Percentiles rank a stretch among this genome's conserved stretches.
These are phyloP conservation scores for Eucalyptus polybractea DNA, from an alignment of 345 rosid genomes.

Conservation along the genomic window DNA sequence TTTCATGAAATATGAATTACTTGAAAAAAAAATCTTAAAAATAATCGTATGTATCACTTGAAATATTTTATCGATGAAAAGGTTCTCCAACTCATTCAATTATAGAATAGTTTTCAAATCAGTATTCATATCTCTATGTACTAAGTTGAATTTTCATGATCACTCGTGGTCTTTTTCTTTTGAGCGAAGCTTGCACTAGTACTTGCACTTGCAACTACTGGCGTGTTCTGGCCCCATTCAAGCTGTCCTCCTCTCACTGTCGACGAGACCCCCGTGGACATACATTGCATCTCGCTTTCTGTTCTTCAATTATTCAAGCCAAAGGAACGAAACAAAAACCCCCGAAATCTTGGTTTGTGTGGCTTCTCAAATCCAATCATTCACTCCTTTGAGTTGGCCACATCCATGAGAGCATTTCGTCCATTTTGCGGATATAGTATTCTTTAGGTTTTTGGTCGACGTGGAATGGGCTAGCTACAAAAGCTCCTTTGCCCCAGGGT, in stretches of 20 bases:
- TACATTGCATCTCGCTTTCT: slow-evolving; percentile 44
- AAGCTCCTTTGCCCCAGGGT: neutral
- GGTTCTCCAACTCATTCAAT: neutral
- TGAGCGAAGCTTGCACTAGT: slow-evolving; percentile 8
- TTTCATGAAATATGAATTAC: rapidly evolving
- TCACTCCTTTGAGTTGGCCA: slow-evolving; percentile 32
- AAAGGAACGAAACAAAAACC: neutral
- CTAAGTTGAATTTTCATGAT: neutral
- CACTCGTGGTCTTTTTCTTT: slow-evolving; percentile 2
- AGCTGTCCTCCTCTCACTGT: slow-evolving; percentile 34
- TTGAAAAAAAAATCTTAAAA: neutral
- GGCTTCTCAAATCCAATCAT: slow-evolving; percentile 23
- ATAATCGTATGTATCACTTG: rapidly evolving
- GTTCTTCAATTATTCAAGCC: neutral
- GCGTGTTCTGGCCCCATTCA: slow-evolving; percentile 38
- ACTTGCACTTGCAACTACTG: slow-evolving; percentile 3
- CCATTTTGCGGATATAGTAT: neutral
- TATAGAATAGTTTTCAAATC: neutral
- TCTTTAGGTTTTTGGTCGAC: neutral
- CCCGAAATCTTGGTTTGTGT: neutral
- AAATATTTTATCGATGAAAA: neutral
- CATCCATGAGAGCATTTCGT: slow-evolving; percentile 18
- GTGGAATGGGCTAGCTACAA: neutral
- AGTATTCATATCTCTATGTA: neutral
- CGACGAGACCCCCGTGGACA: slow-evolving; percentile 1